Conservation (phyloP, 2,329 filamentous ascomycete genomes). For the Geosmithia morbida region DNA sequence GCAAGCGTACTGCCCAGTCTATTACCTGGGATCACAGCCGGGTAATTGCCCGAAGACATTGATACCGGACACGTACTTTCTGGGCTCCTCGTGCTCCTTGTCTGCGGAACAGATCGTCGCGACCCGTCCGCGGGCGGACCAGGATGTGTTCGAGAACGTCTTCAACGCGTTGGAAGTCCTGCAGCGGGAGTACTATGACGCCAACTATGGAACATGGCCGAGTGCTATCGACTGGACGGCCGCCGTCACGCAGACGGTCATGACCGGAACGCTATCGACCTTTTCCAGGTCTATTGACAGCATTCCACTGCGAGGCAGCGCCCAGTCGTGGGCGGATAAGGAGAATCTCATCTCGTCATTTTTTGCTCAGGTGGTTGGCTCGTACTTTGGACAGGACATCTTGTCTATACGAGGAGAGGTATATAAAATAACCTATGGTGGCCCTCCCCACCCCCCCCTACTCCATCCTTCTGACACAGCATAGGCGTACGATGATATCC, state of each 20-base stretch:
- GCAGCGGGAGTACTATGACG: conserved; percentile 64
- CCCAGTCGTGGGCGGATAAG: conserved; percentile 31
- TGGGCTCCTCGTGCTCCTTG: background rate
- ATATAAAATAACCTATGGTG: background rate
- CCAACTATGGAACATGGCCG: conserved; percentile 73
- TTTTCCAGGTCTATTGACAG: conserved; percentile 44
- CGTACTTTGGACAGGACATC: conserved; percentile 77
- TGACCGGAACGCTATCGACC: conserved; percentile 60
- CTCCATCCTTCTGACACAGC: background rate
- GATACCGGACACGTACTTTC: conserved; percentile 1
- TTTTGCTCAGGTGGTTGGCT: conserved; percentile 62
- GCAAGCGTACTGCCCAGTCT: conserved; percentile 2
- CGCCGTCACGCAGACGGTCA: conserved; percentile 67
- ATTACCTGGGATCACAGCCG: background rate
- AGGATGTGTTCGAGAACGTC: conserved; percentile 28
- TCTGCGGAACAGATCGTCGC: background rate
- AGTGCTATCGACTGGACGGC: conserved; percentile 85
- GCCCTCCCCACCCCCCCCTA: too few species aligned
- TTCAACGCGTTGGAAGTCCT: conserved; percentile 57
- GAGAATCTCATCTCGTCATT: conserved; percentile 75
- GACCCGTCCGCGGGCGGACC: background rate
- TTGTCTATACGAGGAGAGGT: conserved; percentile 53
- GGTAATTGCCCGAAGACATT: background rate
- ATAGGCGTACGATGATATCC: conserved; percentile 81
- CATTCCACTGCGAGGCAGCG: conserved; percentile 15